phyloP scores from a whole-genome alignment of 129 eudicot species.

The Helianthus tuberosus region DNA sequence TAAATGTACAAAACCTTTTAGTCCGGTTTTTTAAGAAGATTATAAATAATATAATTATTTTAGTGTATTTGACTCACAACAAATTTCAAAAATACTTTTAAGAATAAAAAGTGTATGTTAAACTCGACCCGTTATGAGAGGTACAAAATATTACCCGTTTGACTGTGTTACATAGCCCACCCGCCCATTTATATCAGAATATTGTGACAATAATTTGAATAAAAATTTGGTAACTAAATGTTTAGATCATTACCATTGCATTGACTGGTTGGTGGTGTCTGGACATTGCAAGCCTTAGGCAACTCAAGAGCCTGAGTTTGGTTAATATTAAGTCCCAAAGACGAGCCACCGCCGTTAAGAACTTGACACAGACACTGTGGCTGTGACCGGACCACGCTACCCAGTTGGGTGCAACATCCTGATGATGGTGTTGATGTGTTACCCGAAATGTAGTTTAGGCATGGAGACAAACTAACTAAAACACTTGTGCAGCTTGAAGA shows the following conservation, averaged over 20 bases:
- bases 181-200: neutral
- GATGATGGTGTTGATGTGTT: conserved; percentile 43
- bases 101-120: neutral
- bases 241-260: conserved; percentile 48
- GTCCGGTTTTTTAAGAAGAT: neutral
- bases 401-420: conserved; percentile 47
- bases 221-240: neutral
- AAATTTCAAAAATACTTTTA: neutral
- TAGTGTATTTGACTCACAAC: neutral
- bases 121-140: neutral
- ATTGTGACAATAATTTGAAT: neutral
- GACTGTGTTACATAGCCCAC: neutral
- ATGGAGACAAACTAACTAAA: conserved; percentile 46
- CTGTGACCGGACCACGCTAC: conserved; percentile 43
- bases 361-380: conserved; percentile 67
- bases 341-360: conserved; percentile 46
- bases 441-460: conserved; percentile 43
- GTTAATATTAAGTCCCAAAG: conserved; percentile 49
- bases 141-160: neutral
- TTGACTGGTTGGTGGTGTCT: conserved; percentile 60
- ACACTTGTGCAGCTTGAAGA: conserved; percentile 40
- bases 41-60: neutral
- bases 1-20: neutral
- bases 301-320: conserved; percentile 59
- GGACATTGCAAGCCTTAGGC: conserved; percentile 64